Percentiles rank a stretch among this genome's conserved stretches.
These are phyloP conservation scores for Pseudogymnoascus sp. DNA, from an alignment of 2,329 filamentous ascomycete species.

Conservation along the genomic window DNA sequence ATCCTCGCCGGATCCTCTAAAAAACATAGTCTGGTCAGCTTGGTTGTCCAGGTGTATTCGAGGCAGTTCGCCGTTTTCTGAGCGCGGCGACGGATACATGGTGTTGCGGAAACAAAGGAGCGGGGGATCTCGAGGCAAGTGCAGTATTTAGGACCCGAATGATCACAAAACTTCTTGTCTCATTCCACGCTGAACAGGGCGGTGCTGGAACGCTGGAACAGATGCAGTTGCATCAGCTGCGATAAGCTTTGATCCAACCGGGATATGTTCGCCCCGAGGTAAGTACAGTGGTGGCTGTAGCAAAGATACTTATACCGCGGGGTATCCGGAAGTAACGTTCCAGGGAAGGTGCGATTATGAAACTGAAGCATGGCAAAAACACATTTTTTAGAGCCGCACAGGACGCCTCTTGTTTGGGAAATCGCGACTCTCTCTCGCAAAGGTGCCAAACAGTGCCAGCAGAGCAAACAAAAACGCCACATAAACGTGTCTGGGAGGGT, in stretches of 20 bases:
- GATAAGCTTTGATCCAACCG: slow-evolving; percentile 4
- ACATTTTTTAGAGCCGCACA: slow-evolving; percentile 1
- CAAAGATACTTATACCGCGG: slow-evolving; percentile 2
- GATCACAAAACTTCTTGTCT: slow-evolving; percentile 6
- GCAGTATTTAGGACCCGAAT: background rate
- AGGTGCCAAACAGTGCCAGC: background rate
- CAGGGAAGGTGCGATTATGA: slow-evolving; percentile 2
- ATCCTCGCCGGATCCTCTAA: slow-evolving; percentile 43
- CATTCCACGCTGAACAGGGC: background rate
- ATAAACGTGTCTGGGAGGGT: background rate
- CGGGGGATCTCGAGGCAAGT: background rate
- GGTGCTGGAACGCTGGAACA: slow-evolving; percentile 2
- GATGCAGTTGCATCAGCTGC: background rate
- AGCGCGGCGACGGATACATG: background rate
- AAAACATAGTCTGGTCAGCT: background rate
- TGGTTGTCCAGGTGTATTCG: background rate
- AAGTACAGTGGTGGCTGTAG: background rate
- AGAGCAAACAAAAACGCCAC: background rate
- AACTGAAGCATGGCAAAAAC: slow-evolving; percentile 7
- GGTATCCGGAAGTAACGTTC: slow-evolving; percentile 2
- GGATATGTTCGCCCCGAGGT: slow-evolving; percentile 4
- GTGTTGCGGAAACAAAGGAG: background rate
- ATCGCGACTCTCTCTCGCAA: background rate
- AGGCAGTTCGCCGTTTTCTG: background rate
- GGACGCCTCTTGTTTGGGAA: background rate